Percentiles rank a stretch among this genome's conserved stretches.
phyloP scores from a whole-genome alignment of 2,329 filamentous ascomycete genomes.

The Penicillium nordicum region DNA sequence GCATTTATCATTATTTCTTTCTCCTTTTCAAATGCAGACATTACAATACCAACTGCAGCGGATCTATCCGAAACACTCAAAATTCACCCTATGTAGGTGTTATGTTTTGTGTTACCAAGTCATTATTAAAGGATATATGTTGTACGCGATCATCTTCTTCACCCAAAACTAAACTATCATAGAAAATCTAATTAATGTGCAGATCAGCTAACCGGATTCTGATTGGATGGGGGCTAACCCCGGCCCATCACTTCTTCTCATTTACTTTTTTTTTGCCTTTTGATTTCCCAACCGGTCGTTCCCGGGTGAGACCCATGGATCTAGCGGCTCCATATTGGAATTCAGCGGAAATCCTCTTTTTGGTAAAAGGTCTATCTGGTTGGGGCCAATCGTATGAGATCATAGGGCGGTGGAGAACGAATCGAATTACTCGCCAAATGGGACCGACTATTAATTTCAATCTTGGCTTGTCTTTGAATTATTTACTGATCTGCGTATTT shows the following conservation, averaged over 20 bases:
- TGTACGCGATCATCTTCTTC: not conserved
- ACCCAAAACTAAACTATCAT: not conserved
- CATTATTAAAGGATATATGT: not conserved
- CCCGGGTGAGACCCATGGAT: not conserved
- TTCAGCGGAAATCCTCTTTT: not conserved
- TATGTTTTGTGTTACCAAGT: not conserved
- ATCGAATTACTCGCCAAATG: not conserved
- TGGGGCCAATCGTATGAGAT: not conserved
- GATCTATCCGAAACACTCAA: slow-evolving; percentile 10
- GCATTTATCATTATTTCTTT: not conserved
- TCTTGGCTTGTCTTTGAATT: not conserved
- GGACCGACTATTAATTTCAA: not conserved
- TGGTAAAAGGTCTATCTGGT: slow-evolving; percentile 14
- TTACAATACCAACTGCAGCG: slow-evolving; percentile 4
- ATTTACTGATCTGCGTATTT: not conserved
- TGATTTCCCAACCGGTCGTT: not conserved
- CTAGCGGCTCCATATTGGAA: slow-evolving; percentile 6
- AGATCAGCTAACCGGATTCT: not conserved
- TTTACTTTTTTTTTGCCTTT: not conserved
- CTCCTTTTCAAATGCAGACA: not conserved
- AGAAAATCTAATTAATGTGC: not conserved
- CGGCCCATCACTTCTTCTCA: not conserved
- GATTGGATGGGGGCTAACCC: not conserved
- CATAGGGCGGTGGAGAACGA: not conserved
- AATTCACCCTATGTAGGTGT: not conserved